phyloP scores from a whole-genome alignment of 164 flowering plant species.

The Annona cherimola region DNA sequence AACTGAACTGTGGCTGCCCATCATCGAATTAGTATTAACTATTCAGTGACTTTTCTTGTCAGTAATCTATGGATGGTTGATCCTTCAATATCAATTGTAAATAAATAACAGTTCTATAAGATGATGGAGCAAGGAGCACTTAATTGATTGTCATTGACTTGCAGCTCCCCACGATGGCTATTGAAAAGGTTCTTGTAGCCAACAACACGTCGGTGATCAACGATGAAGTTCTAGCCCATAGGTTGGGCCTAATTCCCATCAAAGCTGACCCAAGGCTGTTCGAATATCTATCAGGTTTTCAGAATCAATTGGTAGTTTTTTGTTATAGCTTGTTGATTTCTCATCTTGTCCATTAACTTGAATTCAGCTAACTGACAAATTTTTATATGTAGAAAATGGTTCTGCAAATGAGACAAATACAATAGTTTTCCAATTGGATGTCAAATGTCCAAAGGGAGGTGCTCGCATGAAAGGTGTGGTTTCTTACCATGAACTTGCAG shows the following conservation, averaged over 20 bases:
- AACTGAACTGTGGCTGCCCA: background rate
- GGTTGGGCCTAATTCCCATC: constrained; percentile 88
- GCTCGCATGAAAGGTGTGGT: constrained; percentile 57
- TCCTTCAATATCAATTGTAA: background rate
- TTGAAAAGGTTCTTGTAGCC: constrained; percentile 85
- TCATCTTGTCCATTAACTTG: background rate
- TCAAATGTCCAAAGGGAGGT: constrained; percentile 39
- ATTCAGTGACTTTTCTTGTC: background rate
- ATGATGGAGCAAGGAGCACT: too few relatives aligned
- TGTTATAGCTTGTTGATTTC: background rate
- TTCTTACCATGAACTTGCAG: background rate
- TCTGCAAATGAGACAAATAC: constrained; percentile 81
- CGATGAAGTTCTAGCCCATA: constrained; percentile 92
- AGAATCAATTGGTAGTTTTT: too few relatives aligned
- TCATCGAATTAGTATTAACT: background rate
- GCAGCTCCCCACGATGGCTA: constrained; percentile 94
- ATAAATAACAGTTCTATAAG: too few relatives aligned
- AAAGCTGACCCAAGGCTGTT: constrained; percentile 79
- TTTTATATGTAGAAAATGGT: constrained; percentile 52
- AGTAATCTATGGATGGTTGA: background rate
- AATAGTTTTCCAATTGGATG: constrained; percentile 82
- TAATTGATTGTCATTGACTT: constrained; percentile 9
- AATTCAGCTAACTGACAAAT: background rate
- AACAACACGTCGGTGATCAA: constrained; percentile 79
- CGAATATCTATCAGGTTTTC: constrained; percentile 76